Base-by-base conservation (phyloP, 2,329 filamentous ascomycete species). In the Hypoxylon sp. region DNA sequence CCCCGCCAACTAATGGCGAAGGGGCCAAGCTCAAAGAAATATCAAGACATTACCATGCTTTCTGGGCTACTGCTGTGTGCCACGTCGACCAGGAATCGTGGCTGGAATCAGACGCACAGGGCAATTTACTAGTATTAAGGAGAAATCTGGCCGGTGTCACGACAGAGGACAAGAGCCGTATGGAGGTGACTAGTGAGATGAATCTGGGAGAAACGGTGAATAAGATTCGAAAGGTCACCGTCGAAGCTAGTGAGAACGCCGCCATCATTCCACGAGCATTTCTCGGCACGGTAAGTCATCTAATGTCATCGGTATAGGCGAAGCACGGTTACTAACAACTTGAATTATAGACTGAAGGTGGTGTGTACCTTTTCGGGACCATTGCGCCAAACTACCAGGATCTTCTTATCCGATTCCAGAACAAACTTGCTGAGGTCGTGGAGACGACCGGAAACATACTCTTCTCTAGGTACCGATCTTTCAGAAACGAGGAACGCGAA, bases 191-290 rank as follows among this genome's bases (percentile, higher is more conserved):
- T 0, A 91, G 91, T 65, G 94, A 98, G 79, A 89, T 98, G 69
- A 89, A 91, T 48, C 84, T 99, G 9, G 94, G 96, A 0, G 95
- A 99, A 78, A 93, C 96, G 87, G 93, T 98, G 60, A 99, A 99
- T 76, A 87, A 89, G 32, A 97, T 98, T 60, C 87, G 91, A 21
- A 88, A 88, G 28, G 87, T 98, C 17, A 85, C 90, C 59, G 88
- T 97, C 9, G 85, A 88, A 28, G 83, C 89, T 2, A 85, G 85
- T 17, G 82, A 88, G 34, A 89, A 85, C 70, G 89, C 92, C 7
- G 83, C 91, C 25, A 89, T 98, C 6, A 82, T 91, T 6, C 95
- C 96, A 0, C 89, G 88, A 75, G 96, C 96, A 19, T 98, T 98
- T 77, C 81, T 98, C 57, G 94, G 88, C 64, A 98, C 96, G 59